phyloP scores from a whole-genome alignment of 306 rosid genomes.

The Gillenia trifoliata region DNA sequence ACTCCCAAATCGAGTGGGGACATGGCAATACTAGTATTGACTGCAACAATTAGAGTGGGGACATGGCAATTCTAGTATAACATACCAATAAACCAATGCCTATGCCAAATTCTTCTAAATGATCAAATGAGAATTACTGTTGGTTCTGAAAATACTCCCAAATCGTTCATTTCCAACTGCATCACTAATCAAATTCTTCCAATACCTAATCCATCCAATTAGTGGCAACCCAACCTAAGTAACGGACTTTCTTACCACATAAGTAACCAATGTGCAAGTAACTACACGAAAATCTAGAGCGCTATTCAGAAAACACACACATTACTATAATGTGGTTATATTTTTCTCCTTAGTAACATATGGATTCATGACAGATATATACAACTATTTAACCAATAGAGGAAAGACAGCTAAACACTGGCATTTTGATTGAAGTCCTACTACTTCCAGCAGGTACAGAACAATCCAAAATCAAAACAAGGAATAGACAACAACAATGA shows the following conservation, averaged over 20 bases:
- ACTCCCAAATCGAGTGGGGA: neutral
- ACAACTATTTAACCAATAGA: neutral
- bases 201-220: neutral
- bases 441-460: conserved; percentile 4
- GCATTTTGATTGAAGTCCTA: conserved; percentile 2
- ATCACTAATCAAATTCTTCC: neutral
- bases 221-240: neutral
- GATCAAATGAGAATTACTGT: neutral
- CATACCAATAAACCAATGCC: neutral
- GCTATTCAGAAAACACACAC: neutral
- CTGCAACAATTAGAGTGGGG: neutral
- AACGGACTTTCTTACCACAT: neutral
- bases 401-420: conserved; percentile 17
- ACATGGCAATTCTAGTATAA: neutral
- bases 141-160: neutral
- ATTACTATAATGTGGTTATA: conserved; percentile 2
- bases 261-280: neutral
- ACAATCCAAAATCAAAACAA: conserved; percentile 15
- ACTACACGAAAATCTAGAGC: neutral
- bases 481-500: conserved; percentile 7
- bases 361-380: neutral
- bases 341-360: neutral
- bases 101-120: neutral
- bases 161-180: neutral
- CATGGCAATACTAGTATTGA: neutral